Base-by-base conservation (phyloP, 2,329 filamentous ascomycete genomes). In the Fusarium liriodendri region DNA sequence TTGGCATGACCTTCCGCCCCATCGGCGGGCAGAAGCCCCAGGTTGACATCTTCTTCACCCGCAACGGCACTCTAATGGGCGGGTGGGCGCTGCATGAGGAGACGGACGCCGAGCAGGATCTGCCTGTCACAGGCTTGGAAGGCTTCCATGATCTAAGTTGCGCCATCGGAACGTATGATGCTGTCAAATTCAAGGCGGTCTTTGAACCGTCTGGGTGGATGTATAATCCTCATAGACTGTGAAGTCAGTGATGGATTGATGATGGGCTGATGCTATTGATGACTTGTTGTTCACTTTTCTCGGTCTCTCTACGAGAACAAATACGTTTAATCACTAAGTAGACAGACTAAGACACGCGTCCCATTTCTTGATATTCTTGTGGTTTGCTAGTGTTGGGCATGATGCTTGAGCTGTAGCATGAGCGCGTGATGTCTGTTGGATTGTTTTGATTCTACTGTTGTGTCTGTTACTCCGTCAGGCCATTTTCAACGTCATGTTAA, bases 41-140 rank as follows among this genome's bases (percentile, higher is more conserved):
- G 54, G 80, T 83, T 10, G 83, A 79, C 18, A 77, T 84, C 66
- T 95, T 95, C 82, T 90, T 95, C 69, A 95, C 93, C 14, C 83
- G 90, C 45, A 88, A 94, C 73, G 94, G 94, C 1, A 80, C 78
- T 63, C 84, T 85, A 70, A 86, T 83, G 1, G 91, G 89, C 0
- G 84, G 87, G 1, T 97, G 94, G 94, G 87, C 94, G 80, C 80
- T 95, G 54, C 90, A 94, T 75, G 93, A 95, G 84, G 92, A 94
- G 84, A 87, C 89, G 62, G 94, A 96, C 80, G 83, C 85, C 5
- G 84, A 89, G 73, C 83, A 89, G 77, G 90, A 93, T 76, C 81
- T 89, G 66, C 89, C 91, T 0, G 89, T 93, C 1, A 86, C 83
- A 6, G 94, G 94, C 0, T 82, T 96, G 57, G 91, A 94, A 79